phyloP scores from a whole-genome alignment of 257 asterid species.

The Nemophila menziesii region DNA sequence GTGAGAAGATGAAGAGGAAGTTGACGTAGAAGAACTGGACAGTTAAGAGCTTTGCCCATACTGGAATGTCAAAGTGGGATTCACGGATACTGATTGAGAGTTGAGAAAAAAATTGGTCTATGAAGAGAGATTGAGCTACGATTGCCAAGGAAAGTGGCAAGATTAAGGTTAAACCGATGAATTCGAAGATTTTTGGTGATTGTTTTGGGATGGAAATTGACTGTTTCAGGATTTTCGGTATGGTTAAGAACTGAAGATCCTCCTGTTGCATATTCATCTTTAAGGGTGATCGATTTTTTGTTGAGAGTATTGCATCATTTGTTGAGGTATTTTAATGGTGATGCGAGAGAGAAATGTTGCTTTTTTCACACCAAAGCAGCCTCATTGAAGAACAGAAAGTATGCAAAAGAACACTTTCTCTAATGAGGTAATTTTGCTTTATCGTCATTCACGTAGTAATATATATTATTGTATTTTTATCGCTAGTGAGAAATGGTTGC shows the following conservation, averaged over 20 bases:
- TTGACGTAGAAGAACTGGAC: constrained; percentile 73
- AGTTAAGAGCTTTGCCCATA: constrained; percentile 60
- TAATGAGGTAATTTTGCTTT: too few species aligned
- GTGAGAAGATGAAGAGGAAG: constrained; percentile 75
- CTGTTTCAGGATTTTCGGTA: constrained; percentile 53
- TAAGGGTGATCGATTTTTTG: too few species aligned
- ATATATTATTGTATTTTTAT: too few species aligned
- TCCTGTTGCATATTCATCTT: constrained; percentile 71
- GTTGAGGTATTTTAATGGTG: too few species aligned
- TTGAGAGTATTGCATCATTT: too few species aligned
- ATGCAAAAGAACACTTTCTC: too few species aligned
- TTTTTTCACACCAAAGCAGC: too few species aligned
- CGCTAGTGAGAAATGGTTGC: too few species aligned
- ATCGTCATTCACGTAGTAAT: too few species aligned
- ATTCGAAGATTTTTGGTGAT: constrained; percentile 72
- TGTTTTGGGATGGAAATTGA: constrained; percentile 70
- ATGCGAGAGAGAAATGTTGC: too few species aligned
- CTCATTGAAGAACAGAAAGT: too few species aligned
- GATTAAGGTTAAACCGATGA: constrained; percentile 55
- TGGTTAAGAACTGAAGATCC: constrained; percentile 60
- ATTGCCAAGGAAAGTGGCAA: constrained; percentile 91
- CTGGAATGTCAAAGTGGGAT: constrained; percentile 34
- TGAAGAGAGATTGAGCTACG: constrained; percentile 85
- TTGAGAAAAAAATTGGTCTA: constrained; percentile 59
- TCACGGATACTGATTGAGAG: constrained; percentile 39